Evolutionary conservation across 371 early-diverging fungal genomes (phyloP).

Genomic region (Lichtheimia ornata): DNA sequence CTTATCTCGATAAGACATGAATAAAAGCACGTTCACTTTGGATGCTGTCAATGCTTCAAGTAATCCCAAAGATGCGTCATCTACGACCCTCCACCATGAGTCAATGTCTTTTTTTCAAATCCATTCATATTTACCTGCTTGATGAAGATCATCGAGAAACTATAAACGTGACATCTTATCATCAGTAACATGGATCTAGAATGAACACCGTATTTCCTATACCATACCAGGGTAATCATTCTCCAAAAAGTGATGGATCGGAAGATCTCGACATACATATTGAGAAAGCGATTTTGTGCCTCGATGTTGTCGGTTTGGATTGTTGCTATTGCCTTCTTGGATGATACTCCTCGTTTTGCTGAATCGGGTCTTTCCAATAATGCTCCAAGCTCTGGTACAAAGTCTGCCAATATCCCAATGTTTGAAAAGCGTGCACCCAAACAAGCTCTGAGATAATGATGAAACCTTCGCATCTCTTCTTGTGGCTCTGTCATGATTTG

Average conservation of each 20-base stretch:
- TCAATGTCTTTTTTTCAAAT: background rate
- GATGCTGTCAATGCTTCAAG: constrained; percentile 35
- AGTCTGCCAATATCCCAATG: constrained; percentile 30
- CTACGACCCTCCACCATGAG: background rate
- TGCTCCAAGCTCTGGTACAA: constrained; percentile 43
- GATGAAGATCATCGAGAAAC: constrained; percentile 50
- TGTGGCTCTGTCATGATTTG: constrained; percentile 46
- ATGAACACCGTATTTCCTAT: background rate
- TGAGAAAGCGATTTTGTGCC: constrained; percentile 39
- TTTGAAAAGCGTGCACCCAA: constrained; percentile 38
- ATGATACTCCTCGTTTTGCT: constrained; percentile 12
- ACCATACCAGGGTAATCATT: constrained; percentile 46
- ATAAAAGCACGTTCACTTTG: constrained; percentile 30
- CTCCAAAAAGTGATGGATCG: constrained; percentile 40
- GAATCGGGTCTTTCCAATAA: constrained; percentile 16
- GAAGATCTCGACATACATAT: constrained; percentile 42
- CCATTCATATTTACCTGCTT: constrained; percentile 24
- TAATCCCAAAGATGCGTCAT: constrained; percentile 43
- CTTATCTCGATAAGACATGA: constrained; percentile 40
- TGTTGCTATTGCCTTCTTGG: background rate
- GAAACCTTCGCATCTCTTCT: constrained; percentile 39
- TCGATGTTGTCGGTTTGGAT: constrained; percentile 41
- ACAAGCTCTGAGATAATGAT: constrained; percentile 29
- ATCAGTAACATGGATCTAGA: background rate
- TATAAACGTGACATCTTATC: constrained; percentile 3